A percentile compares a stretch with the other conserved stretches of the same genome.
These are phyloP conservation scores for Biancaea sappan DNA, from an alignment of 306 rosid species.

Conservation along the genomic window DNA sequence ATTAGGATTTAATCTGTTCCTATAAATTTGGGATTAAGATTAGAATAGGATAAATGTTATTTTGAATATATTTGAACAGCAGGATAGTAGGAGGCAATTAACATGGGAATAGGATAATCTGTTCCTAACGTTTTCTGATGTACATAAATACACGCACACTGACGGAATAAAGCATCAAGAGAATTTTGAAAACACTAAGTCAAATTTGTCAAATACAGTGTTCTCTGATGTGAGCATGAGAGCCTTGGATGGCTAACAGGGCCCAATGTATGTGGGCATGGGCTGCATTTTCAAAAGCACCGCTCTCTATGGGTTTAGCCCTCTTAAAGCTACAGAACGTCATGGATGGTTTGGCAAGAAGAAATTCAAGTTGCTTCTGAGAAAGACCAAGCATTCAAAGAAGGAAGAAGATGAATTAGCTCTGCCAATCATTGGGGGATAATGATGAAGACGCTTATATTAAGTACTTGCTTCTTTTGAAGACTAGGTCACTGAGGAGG, in stretches of 20 bases:
- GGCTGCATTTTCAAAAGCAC: slow-evolving; percentile 88
- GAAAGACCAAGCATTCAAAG: slow-evolving; percentile 54
- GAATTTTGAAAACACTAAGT: no score
- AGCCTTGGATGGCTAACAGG: slow-evolving; percentile 88
- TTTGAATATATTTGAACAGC: no score
- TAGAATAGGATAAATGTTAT: no score
- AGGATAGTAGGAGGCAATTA: no score
- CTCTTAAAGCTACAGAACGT: slow-evolving; percentile 84
- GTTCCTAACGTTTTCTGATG: no score
- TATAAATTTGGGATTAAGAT: no score
- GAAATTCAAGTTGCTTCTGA: slow-evolving; percentile 63
- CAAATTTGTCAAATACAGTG: no score
- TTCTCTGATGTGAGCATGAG: slow-evolving; percentile 90
- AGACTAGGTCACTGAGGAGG: slow-evolving; percentile 31
- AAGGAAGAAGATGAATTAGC: slow-evolving; percentile 65
- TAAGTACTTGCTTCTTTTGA: slow-evolving; percentile 65
- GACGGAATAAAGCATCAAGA: no score
- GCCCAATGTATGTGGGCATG: slow-evolving; percentile 89
- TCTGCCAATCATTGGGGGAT: slow-evolving; percentile 48
- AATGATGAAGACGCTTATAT: slow-evolving; percentile 73
- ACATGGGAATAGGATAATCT: no score
- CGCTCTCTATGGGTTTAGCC: slow-evolving; percentile 85
- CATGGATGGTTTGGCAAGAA: slow-evolving; percentile 73
- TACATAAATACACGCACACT: no score
- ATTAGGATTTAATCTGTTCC: no score